These are phyloP conservation scores for Knoxia roxburghii DNA, from an alignment of 257 asterid species.

Conservation along the genomic window DNA sequence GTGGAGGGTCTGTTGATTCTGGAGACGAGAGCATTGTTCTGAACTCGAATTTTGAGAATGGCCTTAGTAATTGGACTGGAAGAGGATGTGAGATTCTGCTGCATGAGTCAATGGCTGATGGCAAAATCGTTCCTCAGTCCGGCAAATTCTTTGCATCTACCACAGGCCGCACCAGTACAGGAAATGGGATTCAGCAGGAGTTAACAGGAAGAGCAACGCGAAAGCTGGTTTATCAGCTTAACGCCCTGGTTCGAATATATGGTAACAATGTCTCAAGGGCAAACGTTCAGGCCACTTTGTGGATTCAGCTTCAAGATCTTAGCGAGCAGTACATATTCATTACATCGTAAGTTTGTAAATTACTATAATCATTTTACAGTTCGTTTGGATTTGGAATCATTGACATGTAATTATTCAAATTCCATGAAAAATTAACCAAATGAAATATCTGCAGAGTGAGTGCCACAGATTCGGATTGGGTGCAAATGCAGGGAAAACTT, in stretches of 20 bases:
- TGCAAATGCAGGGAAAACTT: slow-evolving; percentile 70
- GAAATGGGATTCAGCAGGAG: slow-evolving; percentile 94
- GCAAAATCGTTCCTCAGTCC: slow-evolving; percentile 53
- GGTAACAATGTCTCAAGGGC: slow-evolving; percentile 50
- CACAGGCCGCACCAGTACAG: slow-evolving; percentile 55
- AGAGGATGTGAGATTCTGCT: slow-evolving; percentile 65
- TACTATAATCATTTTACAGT: too few species aligned
- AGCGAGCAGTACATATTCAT: slow-evolving; percentile 69
- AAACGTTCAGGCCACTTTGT: slow-evolving; percentile 66
- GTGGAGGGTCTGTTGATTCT: slow-evolving; percentile 20
- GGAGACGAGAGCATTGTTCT: slow-evolving; percentile 47
- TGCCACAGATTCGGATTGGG: slow-evolving; percentile 89
- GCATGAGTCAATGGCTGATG: slow-evolving; percentile 62
- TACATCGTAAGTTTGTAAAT: slow-evolving; percentile 42
- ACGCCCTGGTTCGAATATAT: slow-evolving; percentile 55
- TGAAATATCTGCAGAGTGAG: slow-evolving; percentile 41
- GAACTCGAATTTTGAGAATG: slow-evolving; percentile 65
- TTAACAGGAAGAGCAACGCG: slow-evolving; percentile 64
- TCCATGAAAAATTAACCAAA: neutral
- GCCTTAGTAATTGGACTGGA: slow-evolving; percentile 78
- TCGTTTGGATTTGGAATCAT: too few species aligned
- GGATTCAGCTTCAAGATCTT: slow-evolving; percentile 57
- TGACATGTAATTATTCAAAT: too few species aligned
- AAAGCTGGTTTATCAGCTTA: slow-evolving; percentile 70
- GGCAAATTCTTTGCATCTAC: slow-evolving; percentile 79